A percentile compares a stretch with the other conserved stretches of the same genome.
Evolutionary conservation across 2,329 filamentous ascomycete species (phyloP).

Genomic region (Aspergillus felis): DNA sequence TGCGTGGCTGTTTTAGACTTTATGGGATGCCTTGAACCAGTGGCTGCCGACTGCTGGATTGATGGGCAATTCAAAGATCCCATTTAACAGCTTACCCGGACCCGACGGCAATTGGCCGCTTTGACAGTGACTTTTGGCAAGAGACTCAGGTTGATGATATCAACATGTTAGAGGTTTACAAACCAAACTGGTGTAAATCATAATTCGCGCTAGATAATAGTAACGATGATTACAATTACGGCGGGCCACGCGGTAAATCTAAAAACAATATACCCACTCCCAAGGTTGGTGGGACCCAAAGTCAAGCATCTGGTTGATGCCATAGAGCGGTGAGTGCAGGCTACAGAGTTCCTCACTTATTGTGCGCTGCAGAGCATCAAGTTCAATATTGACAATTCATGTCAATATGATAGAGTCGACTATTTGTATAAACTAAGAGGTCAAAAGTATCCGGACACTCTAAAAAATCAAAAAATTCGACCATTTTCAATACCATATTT

Average conservation of each 20-base stretch:
- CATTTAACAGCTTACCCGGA: not conserved
- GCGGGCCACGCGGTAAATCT: not conserved
- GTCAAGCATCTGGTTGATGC: not conserved
- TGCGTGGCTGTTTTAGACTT: not conserved
- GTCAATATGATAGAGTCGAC: not conserved
- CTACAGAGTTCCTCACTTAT: not conserved
- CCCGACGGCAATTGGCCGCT: not conserved
- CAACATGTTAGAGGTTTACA: not conserved
- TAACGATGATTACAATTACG: not conserved
- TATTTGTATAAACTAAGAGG: too few relatives aligned
- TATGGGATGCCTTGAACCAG: not conserved
- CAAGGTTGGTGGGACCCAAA: not conserved
- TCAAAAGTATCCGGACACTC: too few relatives aligned
- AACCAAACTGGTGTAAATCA: not conserved
- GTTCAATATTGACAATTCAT: not conserved
- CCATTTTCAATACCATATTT: too few relatives aligned
- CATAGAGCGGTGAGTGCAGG: not conserved
- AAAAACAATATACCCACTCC: not conserved
- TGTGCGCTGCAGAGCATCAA: not conserved
- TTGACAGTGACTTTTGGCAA: not conserved
- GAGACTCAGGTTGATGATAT: not conserved
- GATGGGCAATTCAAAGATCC: not conserved
- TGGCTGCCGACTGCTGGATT: not conserved
- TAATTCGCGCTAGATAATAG: not conserved
- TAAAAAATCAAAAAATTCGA: too few relatives aligned